phyloP scores from a whole-genome alignment of 805 yeast species.

The Ogataea parapolymorpha region DNA sequence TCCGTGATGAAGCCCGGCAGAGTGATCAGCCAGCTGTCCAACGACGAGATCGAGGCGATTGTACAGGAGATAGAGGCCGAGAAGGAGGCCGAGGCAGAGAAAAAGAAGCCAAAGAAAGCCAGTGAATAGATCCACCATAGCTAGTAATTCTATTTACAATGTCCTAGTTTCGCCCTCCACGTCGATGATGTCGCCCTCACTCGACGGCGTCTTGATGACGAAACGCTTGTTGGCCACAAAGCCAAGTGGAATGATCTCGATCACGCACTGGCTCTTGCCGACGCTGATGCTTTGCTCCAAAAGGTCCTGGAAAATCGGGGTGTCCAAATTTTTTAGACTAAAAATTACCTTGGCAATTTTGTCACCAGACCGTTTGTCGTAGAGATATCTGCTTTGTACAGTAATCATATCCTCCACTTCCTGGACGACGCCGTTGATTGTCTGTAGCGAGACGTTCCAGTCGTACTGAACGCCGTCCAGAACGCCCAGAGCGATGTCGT shows the following conservation, averaged over 20 bases:
- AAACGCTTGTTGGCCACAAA: conserved; percentile 19
- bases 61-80: conserved; percentile 86
- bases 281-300: conserved; percentile 28
- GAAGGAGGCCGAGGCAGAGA: conserved; percentile 78
- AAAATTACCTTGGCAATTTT: conserved; percentile 27
- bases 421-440: conserved; percentile 20
- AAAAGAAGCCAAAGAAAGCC: conserved; percentile 48
- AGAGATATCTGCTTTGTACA: conserved; percentile 28
- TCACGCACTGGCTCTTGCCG: conserved; percentile 22
- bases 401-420: conserved; percentile 27
- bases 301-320: conserved; percentile 18
- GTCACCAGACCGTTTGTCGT: conserved; percentile 22
- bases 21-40: conserved; percentile 54
- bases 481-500: conserved; percentile 29
- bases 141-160: conserved; percentile 3
- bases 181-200: conserved; percentile 25
- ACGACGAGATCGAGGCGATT: conserved; percentile 68
- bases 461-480: conserved; percentile 30
- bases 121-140: conserved; percentile 13
- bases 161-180: conserved; percentile 30
- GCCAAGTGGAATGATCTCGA: conserved; percentile 27
- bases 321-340: conserved; percentile 20
- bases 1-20: conserved; percentile 76
- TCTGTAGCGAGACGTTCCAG: conserved; percentile 19
- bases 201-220: conserved; percentile 26